Conservation (phyloP, 2,329 filamentous ascomycete genomes). For the Neofusicoccum umdonicola region DNA sequence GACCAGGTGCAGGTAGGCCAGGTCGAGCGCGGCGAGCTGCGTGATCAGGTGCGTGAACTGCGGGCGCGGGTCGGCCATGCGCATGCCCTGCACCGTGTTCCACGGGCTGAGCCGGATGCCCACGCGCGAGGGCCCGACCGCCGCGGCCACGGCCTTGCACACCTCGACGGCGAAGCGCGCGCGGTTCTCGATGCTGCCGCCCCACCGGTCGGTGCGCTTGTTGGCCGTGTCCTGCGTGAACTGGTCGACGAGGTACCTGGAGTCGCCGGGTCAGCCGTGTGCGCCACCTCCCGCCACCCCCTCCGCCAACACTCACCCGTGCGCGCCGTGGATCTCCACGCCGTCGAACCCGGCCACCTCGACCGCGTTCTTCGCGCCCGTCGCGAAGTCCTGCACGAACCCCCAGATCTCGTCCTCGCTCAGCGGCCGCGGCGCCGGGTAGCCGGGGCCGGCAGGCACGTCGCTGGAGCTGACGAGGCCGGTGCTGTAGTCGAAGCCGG, state of each 20-base stretch:
- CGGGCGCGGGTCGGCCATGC: constrained; percentile 59
- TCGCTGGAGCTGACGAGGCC: constrained; percentile 29
- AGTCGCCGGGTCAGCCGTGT: neutral
- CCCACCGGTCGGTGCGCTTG: constrained; percentile 50
- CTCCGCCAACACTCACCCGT: constrained; percentile 42
- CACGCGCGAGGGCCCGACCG: constrained; percentile 52
- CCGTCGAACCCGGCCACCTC: constrained; percentile 58
- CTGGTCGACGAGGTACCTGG: constrained; percentile 63
- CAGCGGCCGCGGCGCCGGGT: constrained; percentile 31
- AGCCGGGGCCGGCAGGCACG: constrained; percentile 21
- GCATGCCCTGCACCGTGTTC: constrained; percentile 62
- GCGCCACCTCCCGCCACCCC: too few species aligned
- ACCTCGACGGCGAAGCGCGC: constrained; percentile 54
- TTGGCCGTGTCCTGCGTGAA: constrained; percentile 63
- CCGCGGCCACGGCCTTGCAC: constrained; percentile 48
- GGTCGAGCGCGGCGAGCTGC: constrained; percentile 49
- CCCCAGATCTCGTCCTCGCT: constrained; percentile 39
- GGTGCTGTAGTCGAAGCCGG: constrained; percentile 26
- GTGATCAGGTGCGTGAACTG: constrained; percentile 61
- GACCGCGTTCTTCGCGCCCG: constrained; percentile 45
- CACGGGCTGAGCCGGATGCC: constrained; percentile 62
- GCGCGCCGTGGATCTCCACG: constrained; percentile 57
- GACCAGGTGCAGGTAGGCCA: constrained; percentile 63
- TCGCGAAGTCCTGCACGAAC: constrained; percentile 38
- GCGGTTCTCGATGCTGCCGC: constrained; percentile 51